These are phyloP conservation scores for Apodospora peruviana DNA, from an alignment of 495 filamentous ascomycete genomes.

Conservation along the genomic window DNA sequence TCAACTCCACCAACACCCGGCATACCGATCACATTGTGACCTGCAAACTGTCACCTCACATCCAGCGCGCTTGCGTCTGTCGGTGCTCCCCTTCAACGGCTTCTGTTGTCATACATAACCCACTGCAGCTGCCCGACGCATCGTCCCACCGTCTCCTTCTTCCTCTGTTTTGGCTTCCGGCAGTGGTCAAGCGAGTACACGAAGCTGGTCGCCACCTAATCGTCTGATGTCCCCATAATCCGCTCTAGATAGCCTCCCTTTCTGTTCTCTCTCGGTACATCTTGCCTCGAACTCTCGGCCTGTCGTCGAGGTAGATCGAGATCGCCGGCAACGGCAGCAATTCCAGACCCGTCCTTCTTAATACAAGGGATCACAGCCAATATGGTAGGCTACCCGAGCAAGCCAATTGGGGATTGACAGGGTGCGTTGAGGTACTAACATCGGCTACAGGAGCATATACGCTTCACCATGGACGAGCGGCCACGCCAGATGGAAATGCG, in stretches of 20 bases:
- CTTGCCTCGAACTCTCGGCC: conserved; percentile 3
- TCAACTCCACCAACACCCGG: neutral
- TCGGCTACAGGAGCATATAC: conserved; percentile 16
- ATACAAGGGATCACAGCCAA: conserved; percentile 11
- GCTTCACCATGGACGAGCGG: conserved; percentile 11
- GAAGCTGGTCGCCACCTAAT: conserved; percentile 15
- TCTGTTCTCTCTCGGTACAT: neutral
- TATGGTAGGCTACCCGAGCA: conserved; percentile 16
- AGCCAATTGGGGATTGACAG: neutral
- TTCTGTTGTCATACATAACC: conserved; percentile 36
- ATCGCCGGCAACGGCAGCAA: conserved; percentile 34
- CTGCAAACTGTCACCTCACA: neutral
- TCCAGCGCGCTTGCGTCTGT: conserved; percentile 16
- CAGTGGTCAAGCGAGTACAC: conserved; percentile 12
- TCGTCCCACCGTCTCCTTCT: conserved; percentile 27
- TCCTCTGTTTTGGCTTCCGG: conserved; percentile 28
- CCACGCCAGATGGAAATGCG: conserved; percentile 39
- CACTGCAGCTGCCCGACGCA: conserved; percentile 33
- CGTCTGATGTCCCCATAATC: neutral
- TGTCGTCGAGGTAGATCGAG: conserved; percentile 5
- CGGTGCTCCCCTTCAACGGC: conserved; percentile 10
- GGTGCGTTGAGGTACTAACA: conserved; percentile 10
- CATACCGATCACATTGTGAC: conserved; percentile 17
- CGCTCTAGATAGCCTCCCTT: neutral
- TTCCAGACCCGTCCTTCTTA: neutral